phyloP scores from a whole-genome alignment of 345 rosid genomes.

The Conringia planisiliqua region DNA sequence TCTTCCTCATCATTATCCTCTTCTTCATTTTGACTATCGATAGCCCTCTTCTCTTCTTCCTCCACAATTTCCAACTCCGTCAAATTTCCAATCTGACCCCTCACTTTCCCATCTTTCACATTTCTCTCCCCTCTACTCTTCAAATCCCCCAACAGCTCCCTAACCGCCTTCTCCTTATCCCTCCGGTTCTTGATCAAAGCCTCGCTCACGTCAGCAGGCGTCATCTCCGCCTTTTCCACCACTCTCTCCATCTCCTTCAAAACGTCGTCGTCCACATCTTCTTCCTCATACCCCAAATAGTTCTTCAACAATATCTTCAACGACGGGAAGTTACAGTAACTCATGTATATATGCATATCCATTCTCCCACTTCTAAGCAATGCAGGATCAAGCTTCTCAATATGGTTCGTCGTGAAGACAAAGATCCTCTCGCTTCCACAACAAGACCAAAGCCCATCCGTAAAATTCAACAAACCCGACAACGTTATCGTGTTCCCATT shows the following conservation, averaged over 20 bases:
- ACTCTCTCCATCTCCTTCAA: constrained; percentile 47
- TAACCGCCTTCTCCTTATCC: constrained; percentile 49
- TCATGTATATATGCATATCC: constrained; percentile 97
- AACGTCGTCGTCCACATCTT: constrained; percentile 29
- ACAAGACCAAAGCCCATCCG: constrained; percentile 97
- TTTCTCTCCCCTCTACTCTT: constrained; percentile 47
- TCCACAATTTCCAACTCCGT: constrained; percentile 43
- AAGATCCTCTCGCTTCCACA: constrained; percentile 97
- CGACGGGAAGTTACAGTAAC: constrained; percentile 62
- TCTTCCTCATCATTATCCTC: constrained; percentile 35
- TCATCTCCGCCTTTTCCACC: constrained; percentile 67
- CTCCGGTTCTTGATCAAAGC: constrained; percentile 70
- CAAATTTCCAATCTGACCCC: constrained; percentile 28
- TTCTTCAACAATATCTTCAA: constrained; percentile 69
- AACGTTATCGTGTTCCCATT: constrained; percentile 64
- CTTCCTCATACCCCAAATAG: constrained; percentile 50
- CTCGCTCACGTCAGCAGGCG: constrained; percentile 94
- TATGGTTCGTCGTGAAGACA: constrained; percentile 89
- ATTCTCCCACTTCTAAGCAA: constrained; percentile 88
- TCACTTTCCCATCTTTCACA: constrained; percentile 32
- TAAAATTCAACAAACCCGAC: constrained; percentile 89
- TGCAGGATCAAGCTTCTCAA: constrained; percentile 89
- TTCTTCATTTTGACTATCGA: constrained; percentile 52
- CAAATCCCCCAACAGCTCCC: constrained; percentile 52
- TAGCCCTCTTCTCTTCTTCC: constrained; percentile 86